Conservation (phyloP, 2,329 filamentous ascomycete species). For the Ilyonectria sp. region DNA sequence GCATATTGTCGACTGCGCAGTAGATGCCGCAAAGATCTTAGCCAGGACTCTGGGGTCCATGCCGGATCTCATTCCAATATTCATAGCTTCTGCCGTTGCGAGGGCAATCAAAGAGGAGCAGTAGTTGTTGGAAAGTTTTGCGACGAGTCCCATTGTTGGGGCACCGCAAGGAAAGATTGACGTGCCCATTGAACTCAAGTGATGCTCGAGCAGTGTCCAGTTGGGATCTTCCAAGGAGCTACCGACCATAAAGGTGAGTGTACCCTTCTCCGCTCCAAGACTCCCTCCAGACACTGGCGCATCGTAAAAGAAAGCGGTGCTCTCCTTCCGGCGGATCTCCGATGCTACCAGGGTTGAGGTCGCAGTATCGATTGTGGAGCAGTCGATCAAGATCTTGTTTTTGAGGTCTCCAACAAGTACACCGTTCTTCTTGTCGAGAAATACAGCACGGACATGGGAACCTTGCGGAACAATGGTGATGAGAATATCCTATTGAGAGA, state of each 20-base stretch:
- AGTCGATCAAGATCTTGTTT: slow-evolving; percentile 14
- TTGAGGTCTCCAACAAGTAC: background rate
- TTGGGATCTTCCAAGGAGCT: slow-evolving; percentile 7
- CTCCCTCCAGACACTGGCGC: slow-evolving; percentile 28
- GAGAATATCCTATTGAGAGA: slow-evolving; percentile 11
- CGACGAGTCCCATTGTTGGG: slow-evolving; percentile 22
- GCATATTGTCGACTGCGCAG: slow-evolving; percentile 30
- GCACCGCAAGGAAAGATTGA: slow-evolving; percentile 38
- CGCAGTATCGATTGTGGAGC: slow-evolving; percentile 26
- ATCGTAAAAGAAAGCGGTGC: slow-evolving; percentile 17
- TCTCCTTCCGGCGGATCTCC: background rate
- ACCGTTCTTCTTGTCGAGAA: slow-evolving; percentile 7
- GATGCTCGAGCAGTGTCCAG: background rate
- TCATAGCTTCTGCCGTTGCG: slow-evolving; percentile 32
- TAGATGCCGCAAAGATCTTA: slow-evolving; percentile 25
- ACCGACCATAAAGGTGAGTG: slow-evolving; percentile 28
- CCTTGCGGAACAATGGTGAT: slow-evolving; percentile 32
- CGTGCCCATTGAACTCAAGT: slow-evolving; percentile 23
- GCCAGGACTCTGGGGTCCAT: slow-evolving; percentile 30
- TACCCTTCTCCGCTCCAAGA: slow-evolving; percentile 19
- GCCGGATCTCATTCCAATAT: slow-evolving; percentile 30
- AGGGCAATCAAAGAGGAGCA: slow-evolving; percentile 30
- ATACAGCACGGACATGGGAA: slow-evolving; percentile 21
- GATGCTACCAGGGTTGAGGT: background rate
- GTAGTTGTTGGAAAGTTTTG: slow-evolving; percentile 37